Percentiles rank a stretch among this genome's conserved stretches.
These are phyloP conservation scores for Tetrahymena malaccensis DNA, from an alignment of 73 alveolate genomes.

Conservation along the genomic window DNA sequence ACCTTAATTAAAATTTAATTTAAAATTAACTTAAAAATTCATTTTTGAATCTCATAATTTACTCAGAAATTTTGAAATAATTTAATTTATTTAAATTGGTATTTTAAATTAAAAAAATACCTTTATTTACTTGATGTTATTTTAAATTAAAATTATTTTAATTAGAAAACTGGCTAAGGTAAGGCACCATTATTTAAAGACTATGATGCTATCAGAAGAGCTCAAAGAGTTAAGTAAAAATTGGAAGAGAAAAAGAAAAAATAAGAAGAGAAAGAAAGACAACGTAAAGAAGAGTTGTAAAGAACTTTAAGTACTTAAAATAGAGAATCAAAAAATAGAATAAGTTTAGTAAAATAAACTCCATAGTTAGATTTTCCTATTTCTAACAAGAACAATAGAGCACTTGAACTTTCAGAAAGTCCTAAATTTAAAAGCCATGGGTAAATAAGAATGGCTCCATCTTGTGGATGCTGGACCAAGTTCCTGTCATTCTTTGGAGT, in stretches of 20 bases:
- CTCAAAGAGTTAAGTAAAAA: conserved; percentile 2
- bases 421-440: background rate
- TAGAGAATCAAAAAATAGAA: background rate
- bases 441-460: background rate
- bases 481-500: background rate
- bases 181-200: conserved; percentile 18
- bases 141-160: background rate
- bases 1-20: too few relatives aligned
- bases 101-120: too few relatives aligned
- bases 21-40: background rate
- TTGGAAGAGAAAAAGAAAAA: conserved; percentile 25
- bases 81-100: too few relatives aligned
- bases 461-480: background rate
- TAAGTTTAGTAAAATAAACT: background rate
- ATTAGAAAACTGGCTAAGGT: conserved; percentile 18
- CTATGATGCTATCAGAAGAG: conserved; percentile 25
- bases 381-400: background rate
- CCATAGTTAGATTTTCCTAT: background rate
- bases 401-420: background rate
- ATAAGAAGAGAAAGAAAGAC: conserved; percentile 4
- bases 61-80: too few relatives aligned
- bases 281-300: background rate
- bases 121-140: background rate
- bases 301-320: background rate
- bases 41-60: too few relatives aligned